Percentiles rank a stretch among this genome's conserved stretches.
These are phyloP conservation scores for Yamadazyma friedrichii DNA, from an alignment of 1,139 yeast genomes.

Conservation along the genomic window DNA sequence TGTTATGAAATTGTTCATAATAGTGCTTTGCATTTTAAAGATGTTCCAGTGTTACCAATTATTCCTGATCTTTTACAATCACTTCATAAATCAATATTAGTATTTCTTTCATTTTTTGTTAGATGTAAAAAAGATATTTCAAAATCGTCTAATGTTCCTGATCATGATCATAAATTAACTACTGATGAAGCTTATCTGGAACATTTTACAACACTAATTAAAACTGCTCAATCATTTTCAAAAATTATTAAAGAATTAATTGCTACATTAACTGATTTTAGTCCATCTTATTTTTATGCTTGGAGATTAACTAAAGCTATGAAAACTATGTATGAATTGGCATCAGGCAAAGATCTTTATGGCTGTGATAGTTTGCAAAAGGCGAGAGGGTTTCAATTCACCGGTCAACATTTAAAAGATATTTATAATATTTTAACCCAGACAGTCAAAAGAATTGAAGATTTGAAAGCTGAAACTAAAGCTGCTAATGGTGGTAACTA, in stretches of 20 bases:
- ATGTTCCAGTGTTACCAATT: conserved; percentile 30
- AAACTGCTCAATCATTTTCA: conserved; percentile 13
- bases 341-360: conserved; percentile 24
- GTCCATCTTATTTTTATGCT: conserved; percentile 40
- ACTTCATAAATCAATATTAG: conserved; percentile 23
- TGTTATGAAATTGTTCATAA: conserved; percentile 26
- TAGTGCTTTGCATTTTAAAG: conserved; percentile 28
- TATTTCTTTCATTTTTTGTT: conserved; percentile 9
- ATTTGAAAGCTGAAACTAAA: conserved; percentile 1
- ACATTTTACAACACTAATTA: conserved; percentile 1
- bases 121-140: conserved; percentile 7
- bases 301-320: conserved; percentile 40
- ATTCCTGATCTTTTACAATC: conserved; percentile 29
- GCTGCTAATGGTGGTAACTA: neutral
- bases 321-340: conserved; percentile 22
- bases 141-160: neutral
- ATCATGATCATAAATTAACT: conserved; percentile 1
- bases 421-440: conserved; percentile 3
- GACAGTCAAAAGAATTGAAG: conserved; percentile 3
- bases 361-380: conserved; percentile 3
- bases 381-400: conserved; percentile 3
- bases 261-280: conserved; percentile 26
- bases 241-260: conserved; percentile 21
- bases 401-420: neutral
- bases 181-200: conserved; percentile 2